Percentiles rank a stretch among this genome's conserved stretches.
These are phyloP conservation scores for Potentilla sterilis DNA, from an alignment of 306 rosid genomes.

Conservation along the genomic window DNA sequence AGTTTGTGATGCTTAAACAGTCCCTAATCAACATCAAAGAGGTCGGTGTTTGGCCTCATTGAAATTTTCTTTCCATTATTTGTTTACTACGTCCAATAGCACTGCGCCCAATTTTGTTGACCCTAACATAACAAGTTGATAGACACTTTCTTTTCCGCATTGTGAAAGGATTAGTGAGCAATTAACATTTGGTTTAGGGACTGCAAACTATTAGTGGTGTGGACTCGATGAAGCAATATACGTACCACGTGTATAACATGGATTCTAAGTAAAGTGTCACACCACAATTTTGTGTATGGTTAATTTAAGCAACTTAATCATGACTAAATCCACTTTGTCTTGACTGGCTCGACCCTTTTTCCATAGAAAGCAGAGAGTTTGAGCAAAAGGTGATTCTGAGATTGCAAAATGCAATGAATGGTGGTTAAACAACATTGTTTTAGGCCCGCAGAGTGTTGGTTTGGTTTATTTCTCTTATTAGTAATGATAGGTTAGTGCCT, in stretches of 20 bases:
- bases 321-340: background rate
- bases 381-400: background rate
- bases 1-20: background rate
- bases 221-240: background rate
- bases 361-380: background rate
- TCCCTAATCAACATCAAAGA: background rate
- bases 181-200: too few species aligned
- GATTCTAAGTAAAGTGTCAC: conserved; percentile 22
- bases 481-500: background rate
- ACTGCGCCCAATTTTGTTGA: conserved; percentile 49
- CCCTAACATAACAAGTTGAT: conserved; percentile 13
- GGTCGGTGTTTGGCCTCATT: background rate
- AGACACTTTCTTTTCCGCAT: background rate
- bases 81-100: conserved; percentile 3
- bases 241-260: background rate
- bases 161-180: conserved; percentile 27
- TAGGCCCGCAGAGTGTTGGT: background rate
- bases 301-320: conserved; percentile 11
- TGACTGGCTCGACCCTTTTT: conserved; percentile 19
- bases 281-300: background rate
- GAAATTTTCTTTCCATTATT: background rate
- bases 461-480: background rate
- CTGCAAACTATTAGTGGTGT: background rate
- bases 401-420: background rate
- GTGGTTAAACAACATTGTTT: background rate